Conservation (phyloP, 2,329 filamentous ascomycete species). For the Lachnellula arida region DNA sequence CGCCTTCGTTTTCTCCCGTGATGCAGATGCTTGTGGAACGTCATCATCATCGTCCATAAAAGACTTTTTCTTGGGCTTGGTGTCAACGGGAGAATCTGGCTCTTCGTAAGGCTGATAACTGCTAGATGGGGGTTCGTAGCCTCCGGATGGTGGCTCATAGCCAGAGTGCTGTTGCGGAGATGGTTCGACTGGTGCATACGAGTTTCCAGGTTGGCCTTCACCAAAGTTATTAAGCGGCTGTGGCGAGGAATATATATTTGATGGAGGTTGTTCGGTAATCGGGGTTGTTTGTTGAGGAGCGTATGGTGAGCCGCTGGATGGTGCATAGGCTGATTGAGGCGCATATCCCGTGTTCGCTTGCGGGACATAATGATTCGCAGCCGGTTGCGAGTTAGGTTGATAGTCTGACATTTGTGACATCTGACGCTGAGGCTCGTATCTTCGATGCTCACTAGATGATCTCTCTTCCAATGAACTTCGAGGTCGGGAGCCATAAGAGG, state of each 20-base stretch:
- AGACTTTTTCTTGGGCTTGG: slow-evolving; percentile 67
- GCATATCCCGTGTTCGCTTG: slow-evolving; percentile 17
- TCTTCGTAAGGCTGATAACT: slow-evolving; percentile 47
- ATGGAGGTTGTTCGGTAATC: slow-evolving; percentile 14
- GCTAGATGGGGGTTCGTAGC: slow-evolving; percentile 59
- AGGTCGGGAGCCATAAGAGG: slow-evolving; percentile 30
- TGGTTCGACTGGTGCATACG: slow-evolving; percentile 16
- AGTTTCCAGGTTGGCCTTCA: slow-evolving; percentile 9
- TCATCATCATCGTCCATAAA: slow-evolving; percentile 78
- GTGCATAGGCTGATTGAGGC: slow-evolving; percentile 19
- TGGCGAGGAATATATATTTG: slow-evolving; percentile 20
- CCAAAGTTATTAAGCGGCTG: slow-evolving; percentile 20
- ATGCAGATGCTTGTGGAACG: slow-evolving; percentile 42
- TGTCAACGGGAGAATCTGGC: slow-evolving; percentile 34
- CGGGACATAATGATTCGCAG: slow-evolving; percentile 24
- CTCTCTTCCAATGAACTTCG: slow-evolving; percentile 42
- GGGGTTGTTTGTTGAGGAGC: slow-evolving; percentile 14
- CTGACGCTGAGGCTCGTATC: slow-evolving; percentile 40
- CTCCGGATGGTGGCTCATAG: slow-evolving; percentile 33
- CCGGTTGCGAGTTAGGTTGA: slow-evolving; percentile 25
- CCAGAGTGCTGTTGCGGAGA: slow-evolving; percentile 37
- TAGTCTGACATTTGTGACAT: slow-evolving; percentile 39
- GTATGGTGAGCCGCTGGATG: slow-evolving; percentile 17
- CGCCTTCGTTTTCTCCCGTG: slow-evolving; percentile 54
- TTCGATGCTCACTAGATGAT: slow-evolving; percentile 40